Evolutionary conservation across 176 grass and related monocot species (phyloP).

Genomic region (Cenchrus fungigraminus): DNA sequence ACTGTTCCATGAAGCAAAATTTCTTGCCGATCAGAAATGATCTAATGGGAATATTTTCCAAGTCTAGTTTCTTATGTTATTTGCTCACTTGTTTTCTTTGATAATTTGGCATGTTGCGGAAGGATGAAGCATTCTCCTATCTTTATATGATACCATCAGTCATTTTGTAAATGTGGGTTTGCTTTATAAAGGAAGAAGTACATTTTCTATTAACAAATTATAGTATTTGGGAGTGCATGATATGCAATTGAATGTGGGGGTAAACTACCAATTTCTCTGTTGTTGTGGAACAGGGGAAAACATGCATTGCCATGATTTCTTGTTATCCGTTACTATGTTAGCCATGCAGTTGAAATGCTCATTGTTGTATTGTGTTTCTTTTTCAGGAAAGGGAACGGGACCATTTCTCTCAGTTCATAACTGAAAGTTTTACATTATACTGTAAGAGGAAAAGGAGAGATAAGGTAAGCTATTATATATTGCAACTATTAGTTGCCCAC

Average conservation of each 20-base stretch:
- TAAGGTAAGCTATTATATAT: constrained; percentile 69
- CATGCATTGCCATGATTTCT: neutral
- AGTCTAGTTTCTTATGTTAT: neutral
- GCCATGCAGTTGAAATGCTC: neutral
- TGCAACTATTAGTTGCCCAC: neutral
- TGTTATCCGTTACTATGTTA: neutral
- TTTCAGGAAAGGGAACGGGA: constrained; percentile 90
- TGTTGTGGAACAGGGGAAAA: neutral
- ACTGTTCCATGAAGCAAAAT: neutral
- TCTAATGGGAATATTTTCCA: neutral
- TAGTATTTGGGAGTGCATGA: neutral
- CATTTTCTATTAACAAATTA: neutral
- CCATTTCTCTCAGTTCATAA: constrained; percentile 98
- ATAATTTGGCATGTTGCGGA: neutral
- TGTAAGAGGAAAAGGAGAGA: constrained; percentile 99
- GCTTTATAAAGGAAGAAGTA: neutral
- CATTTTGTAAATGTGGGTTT: neutral
- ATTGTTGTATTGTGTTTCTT: constrained; percentile 21
- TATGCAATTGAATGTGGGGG: neutral
- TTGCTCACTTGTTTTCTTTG: neutral
- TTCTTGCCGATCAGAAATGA: neutral
- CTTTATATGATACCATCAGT: neutral
- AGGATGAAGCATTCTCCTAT: neutral
- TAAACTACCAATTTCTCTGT: neutral
- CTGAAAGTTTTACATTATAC: constrained; percentile 90